phyloP scores from a whole-genome alignment of 2,329 filamentous ascomycete genomes.

The Chaetomium sp. region DNA sequence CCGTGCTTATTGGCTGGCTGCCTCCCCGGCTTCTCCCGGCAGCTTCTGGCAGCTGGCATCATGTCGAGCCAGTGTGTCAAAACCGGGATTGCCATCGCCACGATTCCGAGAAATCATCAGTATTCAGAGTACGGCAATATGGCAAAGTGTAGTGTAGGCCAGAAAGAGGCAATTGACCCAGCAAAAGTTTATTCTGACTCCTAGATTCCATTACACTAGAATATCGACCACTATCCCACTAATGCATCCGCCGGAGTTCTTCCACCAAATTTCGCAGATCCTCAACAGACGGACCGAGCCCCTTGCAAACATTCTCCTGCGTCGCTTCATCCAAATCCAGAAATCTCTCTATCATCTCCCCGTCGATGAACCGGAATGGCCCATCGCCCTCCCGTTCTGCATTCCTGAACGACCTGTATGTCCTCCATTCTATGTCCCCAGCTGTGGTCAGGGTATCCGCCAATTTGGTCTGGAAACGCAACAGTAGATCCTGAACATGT shows the following conservation, averaged over 20 bases:
- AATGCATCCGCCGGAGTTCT: constrained; percentile 57
- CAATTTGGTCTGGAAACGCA: constrained; percentile 71
- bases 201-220: background rate
- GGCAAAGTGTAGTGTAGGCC: background rate
- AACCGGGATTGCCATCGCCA: constrained; percentile 3
- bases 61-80: constrained; percentile 11
- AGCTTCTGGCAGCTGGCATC: constrained; percentile 4
- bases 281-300: constrained; percentile 54
- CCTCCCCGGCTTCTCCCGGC: constrained; percentile 22
- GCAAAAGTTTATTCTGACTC: background rate
- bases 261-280: constrained; percentile 57
- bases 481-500: constrained; percentile 68
- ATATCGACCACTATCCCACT: background rate
- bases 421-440: constrained; percentile 68
- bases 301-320: constrained; percentile 49
- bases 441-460: constrained; percentile 59
- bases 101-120: background rate
- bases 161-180: background rate
- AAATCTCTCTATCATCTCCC: constrained; percentile 82
- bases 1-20: constrained; percentile 38
- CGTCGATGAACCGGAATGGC: constrained; percentile 84
- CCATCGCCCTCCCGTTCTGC: constrained; percentile 63
- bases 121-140: background rate
- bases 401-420: constrained; percentile 77
- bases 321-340: constrained; percentile 59